Conservation (phyloP, 1,139 yeast species). For the Dujonia santamariae region DNA sequence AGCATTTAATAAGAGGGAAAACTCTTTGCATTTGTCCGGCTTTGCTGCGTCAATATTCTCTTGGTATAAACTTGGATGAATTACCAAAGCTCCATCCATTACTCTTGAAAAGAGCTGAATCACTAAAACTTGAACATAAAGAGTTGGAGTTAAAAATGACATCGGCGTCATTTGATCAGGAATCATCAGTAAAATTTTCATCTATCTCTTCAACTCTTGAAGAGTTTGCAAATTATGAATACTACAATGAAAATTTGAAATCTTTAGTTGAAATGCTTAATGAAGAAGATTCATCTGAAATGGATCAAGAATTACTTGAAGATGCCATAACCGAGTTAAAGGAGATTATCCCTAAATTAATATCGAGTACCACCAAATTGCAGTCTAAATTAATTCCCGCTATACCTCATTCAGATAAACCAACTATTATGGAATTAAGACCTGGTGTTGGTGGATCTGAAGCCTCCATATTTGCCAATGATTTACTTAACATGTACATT, state of each 20-base stretch:
- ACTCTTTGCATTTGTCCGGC: too few species aligned
- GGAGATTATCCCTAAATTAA: conserved; percentile 32
- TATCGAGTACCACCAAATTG: conserved; percentile 39
- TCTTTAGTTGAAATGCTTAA: conserved; percentile 35
- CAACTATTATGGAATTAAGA: conserved; percentile 79
- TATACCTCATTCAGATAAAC: conserved; percentile 70
- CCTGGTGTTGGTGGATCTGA: conserved; percentile 98
- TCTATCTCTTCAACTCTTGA: conserved; percentile 53
- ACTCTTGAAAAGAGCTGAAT: conserved; percentile 59
- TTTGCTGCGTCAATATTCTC: conserved; percentile 1
- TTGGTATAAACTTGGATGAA: conserved; percentile 4
- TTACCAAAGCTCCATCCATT: conserved; percentile 48
- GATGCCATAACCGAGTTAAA: conserved; percentile 26
- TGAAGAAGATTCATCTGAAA: conserved; percentile 23
- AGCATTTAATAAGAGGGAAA: neutral
- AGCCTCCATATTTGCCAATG: conserved; percentile 82
- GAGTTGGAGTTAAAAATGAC: conserved; percentile 44
- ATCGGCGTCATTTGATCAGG: conserved; percentile 49
- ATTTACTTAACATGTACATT: conserved; percentile 76
- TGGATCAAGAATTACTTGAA: conserved; percentile 29
- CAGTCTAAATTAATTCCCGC: conserved; percentile 68
- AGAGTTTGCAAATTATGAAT: conserved; percentile 45
- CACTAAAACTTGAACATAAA: conserved; percentile 47
- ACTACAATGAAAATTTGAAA: conserved; percentile 29
- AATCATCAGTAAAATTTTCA: conserved; percentile 55